Conservation (phyloP, 2,329 filamentous ascomycete species). For the Colletotrichum godetiae region DNA sequence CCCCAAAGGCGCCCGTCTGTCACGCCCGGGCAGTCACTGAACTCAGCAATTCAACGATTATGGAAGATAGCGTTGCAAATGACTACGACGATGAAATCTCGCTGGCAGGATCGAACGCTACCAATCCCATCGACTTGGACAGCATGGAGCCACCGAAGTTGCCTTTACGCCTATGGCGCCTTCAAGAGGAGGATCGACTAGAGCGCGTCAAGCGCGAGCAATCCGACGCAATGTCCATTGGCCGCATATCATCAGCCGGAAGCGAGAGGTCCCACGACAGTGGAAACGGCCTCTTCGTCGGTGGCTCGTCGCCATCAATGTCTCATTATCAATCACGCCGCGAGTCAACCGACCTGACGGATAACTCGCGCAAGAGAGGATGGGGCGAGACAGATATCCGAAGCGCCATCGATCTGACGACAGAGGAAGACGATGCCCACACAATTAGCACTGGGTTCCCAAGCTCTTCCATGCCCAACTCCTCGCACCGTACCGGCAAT, state of each 20-base stretch:
- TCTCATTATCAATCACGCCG: not conserved
- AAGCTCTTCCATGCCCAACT: not conserved
- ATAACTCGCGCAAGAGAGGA: constrained; percentile 1
- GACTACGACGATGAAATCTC: not conserved
- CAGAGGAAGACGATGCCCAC: not conserved
- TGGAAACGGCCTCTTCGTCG: not conserved
- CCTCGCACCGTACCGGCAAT: not conserved
- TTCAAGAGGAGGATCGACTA: not conserved
- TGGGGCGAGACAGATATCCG: not conserved
- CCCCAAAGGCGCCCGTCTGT: not conserved
- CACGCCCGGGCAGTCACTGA: not conserved
- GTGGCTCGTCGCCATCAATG: not conserved
- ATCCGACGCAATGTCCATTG: not conserved
- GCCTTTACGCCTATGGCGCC: not conserved
- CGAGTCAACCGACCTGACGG: not conserved
- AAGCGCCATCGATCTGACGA: not conserved
- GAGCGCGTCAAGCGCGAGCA: not conserved
- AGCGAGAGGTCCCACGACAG: not conserved
- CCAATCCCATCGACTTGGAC: constrained; percentile 28
- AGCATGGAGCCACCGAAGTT: not conserved
- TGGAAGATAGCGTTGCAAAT: not conserved
- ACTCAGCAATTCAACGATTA: not conserved
- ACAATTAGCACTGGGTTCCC: not conserved
- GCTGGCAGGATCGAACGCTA: constrained; percentile 4
- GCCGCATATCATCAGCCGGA: not conserved